Base-by-base conservation (phyloP, 306 rosid genomes). In the Cucurbita moschata region DNA sequence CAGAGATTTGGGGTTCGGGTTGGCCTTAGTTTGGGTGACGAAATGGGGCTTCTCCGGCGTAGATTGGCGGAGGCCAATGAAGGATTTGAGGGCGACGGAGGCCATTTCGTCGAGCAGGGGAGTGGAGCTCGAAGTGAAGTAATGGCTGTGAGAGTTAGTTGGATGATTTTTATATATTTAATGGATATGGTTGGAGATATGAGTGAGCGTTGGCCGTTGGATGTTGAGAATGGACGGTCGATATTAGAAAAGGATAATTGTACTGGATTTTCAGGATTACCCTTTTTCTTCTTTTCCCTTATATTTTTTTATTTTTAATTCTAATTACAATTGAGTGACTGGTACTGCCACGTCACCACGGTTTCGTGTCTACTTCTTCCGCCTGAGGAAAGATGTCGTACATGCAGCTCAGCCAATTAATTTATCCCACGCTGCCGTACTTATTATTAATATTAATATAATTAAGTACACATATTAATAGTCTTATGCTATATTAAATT, bases 11-110 rank as follows among this genome's bases (percentile, higher is more conserved):
- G 59, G 59, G 61, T 64, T 56, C 1, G 81, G 37, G 47, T 5
- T 55, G 55, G 76, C 78, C 19, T 84, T 78, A 0, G 81, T 74
- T 0, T 79, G 83, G 73, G 51, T 15, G 43, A 85, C 7, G 80
- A 88, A 77, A 11, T 69, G 86, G 46, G 85, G 69, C 0, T 83
- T 84, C 23, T 88, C 97, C 77, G 81, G n/a, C 49, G 97, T 73
- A 80, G 87, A 15, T 35, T 83, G 96, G 23, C 98, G 88, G 86
- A 94, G 99, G 0, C 95, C 95, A 75, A 86, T 84, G 88, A 94
- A 94, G 86, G 97, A 72, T 79, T 95, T 94, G 75, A 90, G 82
- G 4, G 91, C 89, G 1, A 87, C 78, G 84, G 97, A 90, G 74
- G 87, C 79, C 99, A 95, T 91, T 78, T 77, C 51, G 64, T 67